Percentiles rank a stretch among this genome's conserved stretches.
These are phyloP conservation scores for Colletotrichum cuscutae DNA, from an alignment of 2,329 filamentous ascomycete species.

Conservation along the genomic window DNA sequence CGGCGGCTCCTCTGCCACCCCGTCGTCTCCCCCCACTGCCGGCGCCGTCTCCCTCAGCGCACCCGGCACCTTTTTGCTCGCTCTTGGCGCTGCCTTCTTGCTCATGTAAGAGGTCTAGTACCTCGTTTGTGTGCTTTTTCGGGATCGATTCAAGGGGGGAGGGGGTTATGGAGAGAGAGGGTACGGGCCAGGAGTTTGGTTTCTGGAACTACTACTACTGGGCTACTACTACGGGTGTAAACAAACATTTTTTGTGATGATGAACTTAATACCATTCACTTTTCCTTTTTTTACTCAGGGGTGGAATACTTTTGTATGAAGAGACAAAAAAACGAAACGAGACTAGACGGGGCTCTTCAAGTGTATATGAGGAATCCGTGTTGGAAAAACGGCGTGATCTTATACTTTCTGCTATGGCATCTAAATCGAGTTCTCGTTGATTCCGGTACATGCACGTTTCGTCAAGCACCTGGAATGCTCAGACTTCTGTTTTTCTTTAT, in stretches of 20 bases:
- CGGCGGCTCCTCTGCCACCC: conserved; percentile 19
- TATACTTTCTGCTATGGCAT: conserved; percentile 11
- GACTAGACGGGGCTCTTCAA: not conserved
- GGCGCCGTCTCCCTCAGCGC: conserved; percentile 48
- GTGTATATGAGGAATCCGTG: conserved; percentile 11
- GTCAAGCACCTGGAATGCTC: not conserved
- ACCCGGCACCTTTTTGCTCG: conserved; percentile 55
- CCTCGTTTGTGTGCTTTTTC: not conserved
- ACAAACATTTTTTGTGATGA: conserved; percentile 9
- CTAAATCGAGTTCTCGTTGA: conserved; percentile 27
- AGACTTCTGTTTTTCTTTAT: no score
- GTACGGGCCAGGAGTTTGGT: conserved; percentile 15
- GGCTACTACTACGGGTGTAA: conserved; percentile 23
- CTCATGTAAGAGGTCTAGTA: conserved; percentile 44
- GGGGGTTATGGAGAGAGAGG: not conserved
- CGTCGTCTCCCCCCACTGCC: conserved; percentile 27
- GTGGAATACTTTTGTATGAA: not conserved
- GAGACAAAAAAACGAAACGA: conserved; percentile 7
- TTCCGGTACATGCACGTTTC: not conserved
- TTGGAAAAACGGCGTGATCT: conserved; percentile 12
- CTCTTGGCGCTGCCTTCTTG: conserved; percentile 55
- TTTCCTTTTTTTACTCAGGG: conserved; percentile 19
- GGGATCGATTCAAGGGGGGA: not conserved
- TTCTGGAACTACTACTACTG: conserved; percentile 2
- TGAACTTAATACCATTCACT: conserved; percentile 34